A percentile compares a stretch with the other conserved stretches of the same genome.
phyloP scores from a whole-genome alignment of 306 rosid species.

The Vigna trinervia region DNA sequence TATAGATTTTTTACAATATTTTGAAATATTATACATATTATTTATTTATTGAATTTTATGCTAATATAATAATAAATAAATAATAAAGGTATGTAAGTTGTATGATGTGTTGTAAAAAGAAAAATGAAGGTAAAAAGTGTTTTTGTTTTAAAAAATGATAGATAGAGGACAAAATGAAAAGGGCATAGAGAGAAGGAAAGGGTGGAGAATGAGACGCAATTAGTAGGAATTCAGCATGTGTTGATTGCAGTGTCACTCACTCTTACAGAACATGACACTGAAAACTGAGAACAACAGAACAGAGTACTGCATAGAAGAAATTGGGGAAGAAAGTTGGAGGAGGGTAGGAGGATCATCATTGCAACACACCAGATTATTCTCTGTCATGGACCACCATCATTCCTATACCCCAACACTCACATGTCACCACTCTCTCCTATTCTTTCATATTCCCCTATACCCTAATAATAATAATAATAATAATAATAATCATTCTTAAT shows the following conservation, averaged over 20 bases:
- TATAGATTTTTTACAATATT: too few relatives aligned
- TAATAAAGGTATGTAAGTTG: too few relatives aligned
- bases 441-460: conserved; percentile 48
- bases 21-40: too few relatives aligned
- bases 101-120: too few relatives aligned
- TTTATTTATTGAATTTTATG: too few relatives aligned
- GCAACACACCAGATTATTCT: conserved; percentile 66
- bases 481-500: not conserved
- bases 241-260: conserved; percentile 45
- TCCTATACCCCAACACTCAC: conserved; percentile 57
- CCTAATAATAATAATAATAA: not conserved
- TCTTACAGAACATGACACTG: conserved; percentile 48
- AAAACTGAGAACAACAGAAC: conserved; percentile 51
- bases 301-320: conserved; percentile 39
- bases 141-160: not conserved
- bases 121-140: too few relatives aligned
- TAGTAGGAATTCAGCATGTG: conserved; percentile 37
- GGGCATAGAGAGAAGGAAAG: not conserved
- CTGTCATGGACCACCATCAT: conserved; percentile 74
- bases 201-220: conserved; percentile 5
- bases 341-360: conserved; percentile 58
- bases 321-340: conserved; percentile 26
- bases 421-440: conserved; percentile 62
- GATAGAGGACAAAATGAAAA: conserved; percentile 33
- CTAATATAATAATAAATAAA: too few relatives aligned